Evolutionary conservation across 768 basidiomycete genomes (phyloP).

Genomic region (Collybia mongolica): DNA sequence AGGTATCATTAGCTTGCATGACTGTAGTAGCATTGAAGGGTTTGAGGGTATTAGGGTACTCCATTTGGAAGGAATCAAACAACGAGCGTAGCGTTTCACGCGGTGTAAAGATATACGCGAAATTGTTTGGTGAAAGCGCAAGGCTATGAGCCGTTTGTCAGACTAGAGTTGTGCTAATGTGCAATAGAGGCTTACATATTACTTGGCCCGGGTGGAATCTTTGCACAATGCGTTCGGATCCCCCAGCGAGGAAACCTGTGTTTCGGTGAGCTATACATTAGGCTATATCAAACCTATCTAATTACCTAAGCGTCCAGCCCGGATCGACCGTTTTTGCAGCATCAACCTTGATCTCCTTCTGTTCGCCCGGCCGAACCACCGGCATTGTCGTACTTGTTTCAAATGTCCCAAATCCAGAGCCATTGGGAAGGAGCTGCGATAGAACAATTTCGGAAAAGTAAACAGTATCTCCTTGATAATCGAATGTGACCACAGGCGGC

Average conservation of each 20-base stretch:
- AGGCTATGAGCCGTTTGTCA: slow-evolving; percentile 12
- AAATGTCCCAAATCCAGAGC: slow-evolving; percentile 38
- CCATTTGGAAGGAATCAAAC: slow-evolving; percentile 29
- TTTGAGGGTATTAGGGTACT: slow-evolving; percentile 20
- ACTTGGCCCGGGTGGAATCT: slow-evolving; percentile 23
- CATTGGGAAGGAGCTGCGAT: slow-evolving; percentile 31
- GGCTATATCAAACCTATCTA: not conserved
- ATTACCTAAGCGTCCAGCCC: slow-evolving; percentile 27
- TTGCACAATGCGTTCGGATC: slow-evolving; percentile 33
- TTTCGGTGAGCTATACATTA: not conserved
- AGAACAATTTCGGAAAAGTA: slow-evolving; percentile 35
- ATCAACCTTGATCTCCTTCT: not conserved
- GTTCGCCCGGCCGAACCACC: slow-evolving; percentile 8
- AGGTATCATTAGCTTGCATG: slow-evolving; percentile 19
- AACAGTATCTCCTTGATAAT: slow-evolving; percentile 29
- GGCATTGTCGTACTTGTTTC: slow-evolving; percentile 21
- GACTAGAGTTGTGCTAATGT: not conserved
- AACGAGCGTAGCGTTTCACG: slow-evolving; percentile 26
- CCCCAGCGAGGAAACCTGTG: slow-evolving; percentile 39
- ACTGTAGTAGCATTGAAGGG: slow-evolving; percentile 21
- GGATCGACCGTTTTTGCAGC: slow-evolving; percentile 17
- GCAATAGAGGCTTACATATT: slow-evolving; percentile 28
- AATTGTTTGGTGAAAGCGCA: slow-evolving; percentile 15
- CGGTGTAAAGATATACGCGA: slow-evolving; percentile 36
- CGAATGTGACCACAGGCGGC: slow-evolving; percentile 30